Percentiles rank a stretch among this genome's conserved stretches.
Conservation (phyloP, 1,139 yeast species). For the Candida pseudoviswanathii region DNA sequence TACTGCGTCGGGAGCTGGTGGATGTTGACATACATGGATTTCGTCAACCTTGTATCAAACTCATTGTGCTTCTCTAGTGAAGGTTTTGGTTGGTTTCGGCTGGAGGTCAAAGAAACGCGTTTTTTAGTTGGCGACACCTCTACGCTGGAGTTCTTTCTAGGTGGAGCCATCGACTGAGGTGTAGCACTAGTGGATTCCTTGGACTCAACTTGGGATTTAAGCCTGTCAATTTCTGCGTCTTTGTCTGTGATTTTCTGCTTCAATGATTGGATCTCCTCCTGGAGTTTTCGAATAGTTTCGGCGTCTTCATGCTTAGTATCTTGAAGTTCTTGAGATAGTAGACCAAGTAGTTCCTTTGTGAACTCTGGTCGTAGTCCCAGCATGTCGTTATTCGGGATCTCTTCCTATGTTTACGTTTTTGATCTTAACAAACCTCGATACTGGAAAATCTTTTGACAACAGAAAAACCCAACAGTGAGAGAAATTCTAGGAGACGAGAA, state of each 20-base stretch:
- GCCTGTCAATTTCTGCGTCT: slow-evolving; percentile 8
- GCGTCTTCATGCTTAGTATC: background rate
- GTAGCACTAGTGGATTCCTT: background rate
- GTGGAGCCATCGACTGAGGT: too few relatives aligned
- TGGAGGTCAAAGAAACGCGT: slow-evolving; percentile 2
- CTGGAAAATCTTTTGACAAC: background rate
- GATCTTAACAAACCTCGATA: too few relatives aligned
- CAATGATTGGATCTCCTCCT: slow-evolving; percentile 3
- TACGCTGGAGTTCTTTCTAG: background rate
- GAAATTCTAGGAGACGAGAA: slow-evolving; percentile 1
- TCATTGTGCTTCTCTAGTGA: background rate
- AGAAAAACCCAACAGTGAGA: background rate
- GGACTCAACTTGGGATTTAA: background rate
- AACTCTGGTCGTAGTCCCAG: slow-evolving; percentile 9
- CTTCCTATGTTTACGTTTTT: too few relatives aligned
- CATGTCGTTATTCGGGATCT: background rate
- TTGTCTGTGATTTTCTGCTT: background rate
- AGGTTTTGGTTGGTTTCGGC: slow-evolving; percentile 2
- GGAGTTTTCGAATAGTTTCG: background rate
- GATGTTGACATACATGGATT: slow-evolving; percentile 12
- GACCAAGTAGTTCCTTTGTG: background rate
- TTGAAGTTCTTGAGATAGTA: slow-evolving; percentile 7
- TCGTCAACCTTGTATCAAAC: slow-evolving; percentile 7
- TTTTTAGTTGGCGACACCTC: slow-evolving; percentile 12
- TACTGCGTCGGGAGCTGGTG: slow-evolving; percentile 20